Evolutionary conservation across 306 rosid genomes (phyloP), one percentile per base, ranked within the genome.

Genomic region (Cercis canadensis): DNA sequence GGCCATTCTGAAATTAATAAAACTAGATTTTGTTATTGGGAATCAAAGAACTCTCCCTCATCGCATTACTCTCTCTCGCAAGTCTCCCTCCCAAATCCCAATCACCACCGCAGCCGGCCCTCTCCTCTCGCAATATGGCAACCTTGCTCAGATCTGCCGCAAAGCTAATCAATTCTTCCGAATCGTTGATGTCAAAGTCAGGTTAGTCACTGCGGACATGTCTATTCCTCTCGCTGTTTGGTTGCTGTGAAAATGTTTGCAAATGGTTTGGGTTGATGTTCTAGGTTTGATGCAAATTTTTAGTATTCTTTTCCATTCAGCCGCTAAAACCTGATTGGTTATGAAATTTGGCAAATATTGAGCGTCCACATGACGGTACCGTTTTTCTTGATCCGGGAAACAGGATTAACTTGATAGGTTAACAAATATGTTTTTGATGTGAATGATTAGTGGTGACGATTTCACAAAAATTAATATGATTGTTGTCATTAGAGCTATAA

Each of bases 121-220:
- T 24, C 29, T 24, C 3, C 14, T 63, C 69, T 45, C 40, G 39
- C 16, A 9, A 4, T 14, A 8, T 24, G 29, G 11, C 41, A 32
- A 21, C 47, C 18, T 21, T 51, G 73, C 8, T 68, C 73, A 53
- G 73, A 56, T 68, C 53, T 37, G 73, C 63, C 2, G 62, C 52
- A 4, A 40, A 18, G 73, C n/a, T 68, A 0, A 13, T 68, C 37
- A 53, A 13, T 2, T 68, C 73, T 36, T 51, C 73, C 13, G 73
- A 67, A 5, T 36, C 21, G 1, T 18, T 53, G 14, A 50, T 67
- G 10, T 17, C 73, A 0, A 68, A 68, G 29, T 39, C 73, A 68
- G 63, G 73, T 67, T 17, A 67, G 72, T 50, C 54, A 5, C 6
- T 17, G 57, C 57, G 37, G 2, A 11, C 10, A 0, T 39, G 0